phyloP scores from a whole-genome alignment of 2,329 filamentous ascomycete species.

The Fusarium marasasianum region DNA sequence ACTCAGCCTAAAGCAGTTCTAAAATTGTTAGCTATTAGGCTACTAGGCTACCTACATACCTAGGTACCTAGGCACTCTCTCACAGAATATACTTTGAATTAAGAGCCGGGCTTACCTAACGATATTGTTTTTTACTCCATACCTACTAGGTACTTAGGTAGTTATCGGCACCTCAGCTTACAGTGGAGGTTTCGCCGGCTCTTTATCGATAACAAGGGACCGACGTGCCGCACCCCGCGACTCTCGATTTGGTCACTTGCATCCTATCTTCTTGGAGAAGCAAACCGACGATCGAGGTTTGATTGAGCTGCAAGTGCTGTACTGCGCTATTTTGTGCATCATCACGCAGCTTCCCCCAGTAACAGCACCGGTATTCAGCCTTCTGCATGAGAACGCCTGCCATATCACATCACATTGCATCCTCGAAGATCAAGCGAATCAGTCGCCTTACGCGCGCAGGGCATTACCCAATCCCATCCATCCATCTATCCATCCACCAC shows the following conservation, averaged over 20 bases:
- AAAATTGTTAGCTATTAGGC: not conserved
- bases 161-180: not conserved
- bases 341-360: constrained; percentile 4
- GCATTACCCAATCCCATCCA: not conserved
- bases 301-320: not conserved
- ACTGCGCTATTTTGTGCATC: constrained; percentile 4
- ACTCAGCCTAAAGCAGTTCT: not conserved
- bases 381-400: constrained; percentile 4
- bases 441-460: not conserved
- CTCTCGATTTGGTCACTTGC: constrained; percentile 22
- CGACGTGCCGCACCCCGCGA: constrained; percentile 28
- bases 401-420: not conserved
- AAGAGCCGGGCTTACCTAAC: not conserved
- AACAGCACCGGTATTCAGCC: not conserved
- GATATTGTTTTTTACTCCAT: not conserved
- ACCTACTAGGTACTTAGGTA: no score
- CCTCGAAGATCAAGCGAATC: not conserved
- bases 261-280: constrained; percentile 12
- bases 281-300: constrained; percentile 1
- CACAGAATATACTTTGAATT: not conserved
- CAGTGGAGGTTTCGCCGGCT: not conserved
- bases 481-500: not conserved
- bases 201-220: constrained; percentile 32
- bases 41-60: no score
- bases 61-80: not conserved